Conservation (phyloP, 1,139 yeast species). For the Suhomyces wounanorum region DNA sequence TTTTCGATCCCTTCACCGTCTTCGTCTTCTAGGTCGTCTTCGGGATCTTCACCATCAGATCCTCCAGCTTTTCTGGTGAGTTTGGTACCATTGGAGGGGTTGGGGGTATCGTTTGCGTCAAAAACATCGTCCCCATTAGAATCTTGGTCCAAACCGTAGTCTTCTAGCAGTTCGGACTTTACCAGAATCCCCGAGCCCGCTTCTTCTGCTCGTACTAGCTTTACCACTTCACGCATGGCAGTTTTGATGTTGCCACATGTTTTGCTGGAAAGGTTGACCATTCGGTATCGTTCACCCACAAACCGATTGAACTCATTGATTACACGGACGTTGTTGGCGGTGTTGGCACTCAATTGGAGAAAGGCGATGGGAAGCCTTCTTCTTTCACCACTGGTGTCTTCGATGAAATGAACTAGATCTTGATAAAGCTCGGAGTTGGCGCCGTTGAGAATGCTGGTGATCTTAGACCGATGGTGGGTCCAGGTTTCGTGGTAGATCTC, state of each 20-base stretch:
- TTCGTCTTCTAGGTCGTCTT: constrained; percentile 15
- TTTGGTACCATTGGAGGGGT: not conserved
- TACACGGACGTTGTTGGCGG: constrained; percentile 55
- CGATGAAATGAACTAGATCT: constrained; percentile 33
- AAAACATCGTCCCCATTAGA: constrained; percentile 19
- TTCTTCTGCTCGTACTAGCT: constrained; percentile 27
- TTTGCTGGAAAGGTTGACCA: constrained; percentile 45
- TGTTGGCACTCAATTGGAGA: constrained; percentile 55
- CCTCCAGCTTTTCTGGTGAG: not conserved
- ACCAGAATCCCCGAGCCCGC: constrained; percentile 7
- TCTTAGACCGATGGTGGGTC: constrained; percentile 39
- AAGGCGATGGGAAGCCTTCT: constrained; percentile 44
- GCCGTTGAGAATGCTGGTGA: constrained; percentile 38
- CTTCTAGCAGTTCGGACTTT: constrained; percentile 2
- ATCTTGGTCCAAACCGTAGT: constrained; percentile 11
- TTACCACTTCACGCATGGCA: constrained; percentile 40
- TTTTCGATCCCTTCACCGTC: constrained; percentile 14
- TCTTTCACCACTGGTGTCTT: constrained; percentile 3
- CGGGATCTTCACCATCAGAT: constrained; percentile 16
- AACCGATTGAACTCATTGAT: constrained; percentile 42
- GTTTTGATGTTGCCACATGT: constrained; percentile 44
- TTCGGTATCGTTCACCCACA: constrained; percentile 24
- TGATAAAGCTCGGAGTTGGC: constrained; percentile 42
- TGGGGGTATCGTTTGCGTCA: constrained; percentile 15
- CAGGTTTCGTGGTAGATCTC: constrained; percentile 40